phyloP scores from a whole-genome alignment of 768 basidiomycete species.

The Fomitopsis pulvina region DNA sequence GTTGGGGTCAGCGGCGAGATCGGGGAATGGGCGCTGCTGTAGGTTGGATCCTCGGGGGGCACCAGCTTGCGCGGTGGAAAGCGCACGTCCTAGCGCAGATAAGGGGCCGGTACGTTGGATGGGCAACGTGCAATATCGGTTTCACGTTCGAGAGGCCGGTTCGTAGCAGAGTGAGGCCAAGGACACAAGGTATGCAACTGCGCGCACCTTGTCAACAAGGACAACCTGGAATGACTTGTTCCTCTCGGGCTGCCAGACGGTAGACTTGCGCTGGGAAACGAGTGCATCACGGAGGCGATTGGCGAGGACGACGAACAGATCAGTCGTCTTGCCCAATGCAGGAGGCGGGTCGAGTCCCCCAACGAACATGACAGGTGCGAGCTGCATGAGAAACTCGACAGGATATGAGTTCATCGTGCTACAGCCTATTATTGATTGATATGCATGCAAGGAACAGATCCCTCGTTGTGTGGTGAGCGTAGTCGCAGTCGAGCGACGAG shows the following conservation, averaged over 20 bases:
- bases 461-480: too few relatives aligned
- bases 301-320: constrained; percentile 56
- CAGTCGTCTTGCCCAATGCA: constrained; percentile 23
- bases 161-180: too few relatives aligned
- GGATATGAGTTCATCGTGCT: constrained; percentile 94
- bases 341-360: constrained; percentile 60
- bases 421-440: too few relatives aligned
- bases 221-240: constrained; percentile 73
- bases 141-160: too few relatives aligned
- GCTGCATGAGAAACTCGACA: constrained; percentile 79
- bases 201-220: constrained; percentile 69
- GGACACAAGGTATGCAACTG: too few relatives aligned
- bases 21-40: constrained; percentile 69
- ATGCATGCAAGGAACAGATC: too few relatives aligned
- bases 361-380: constrained; percentile 91
- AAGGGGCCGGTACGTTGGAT: neutral
- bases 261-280: constrained; percentile 50
- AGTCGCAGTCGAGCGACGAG: too few relatives aligned
- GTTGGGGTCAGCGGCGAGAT: constrained; percentile 87
- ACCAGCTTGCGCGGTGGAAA: constrained; percentile 83
- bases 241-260: constrained; percentile 71
- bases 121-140: constrained; percentile 4
- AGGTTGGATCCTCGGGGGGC: constrained; percentile 50
- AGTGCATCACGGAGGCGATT: constrained; percentile 65
- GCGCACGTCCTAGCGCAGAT: constrained; percentile 44